Base-by-base conservation (phyloP, 202 grass and related monocot species). In the Zizania palustris region DNA sequence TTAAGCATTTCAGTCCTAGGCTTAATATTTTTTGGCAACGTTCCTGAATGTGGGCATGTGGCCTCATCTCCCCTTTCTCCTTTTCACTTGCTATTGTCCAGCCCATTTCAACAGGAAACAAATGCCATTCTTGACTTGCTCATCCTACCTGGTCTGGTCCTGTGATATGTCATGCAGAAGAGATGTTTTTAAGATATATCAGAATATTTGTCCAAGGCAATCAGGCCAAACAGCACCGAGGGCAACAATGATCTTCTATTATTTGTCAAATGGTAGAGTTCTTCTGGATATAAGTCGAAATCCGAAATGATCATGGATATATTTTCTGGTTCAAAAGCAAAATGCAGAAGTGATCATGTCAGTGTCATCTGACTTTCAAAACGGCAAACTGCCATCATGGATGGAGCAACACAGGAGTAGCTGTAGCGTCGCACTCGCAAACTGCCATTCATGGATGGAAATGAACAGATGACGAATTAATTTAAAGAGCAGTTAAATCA, bases 401-500 rank as follows among this genome's bases (percentile, higher is more conserved):
- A 64, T 63, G 71, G 48, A 64, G 63, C 75, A 70, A 60, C 56
- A 45, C 57, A 49, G 46, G 5, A 59, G 63, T 1, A 43, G 75
- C 46, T 84, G 49, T 48, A 11, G 57, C 37, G 57, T 88, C 70
- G 40, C 35, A 4, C 56, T 84, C 80, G n/a, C n/a, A n/a, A n/a
- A n/a, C n/a, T n/a, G n/a, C n/a, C n/a, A n/a, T n/a, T n/a, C n/a
- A n/a, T n/a, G n/a, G n/a, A n/a, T n/a, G n/a, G 65, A 82, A 65
- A 65, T 33, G 45, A 83, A 79, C 80, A 74, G 16, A n/a, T 76
- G 75, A 84, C 0, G 46, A 70, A 57, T 80, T 72, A 50, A 84
- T 80, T 72, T 65, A 80, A 72, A 81, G 13, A 72, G 44, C 16
- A 67, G 72, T 81, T 85, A 67, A 72, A 81, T 84, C 81, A 15